Conservation (phyloP, 345 rosid genomes). For the Bruguiera gymnorhiza region DNA sequence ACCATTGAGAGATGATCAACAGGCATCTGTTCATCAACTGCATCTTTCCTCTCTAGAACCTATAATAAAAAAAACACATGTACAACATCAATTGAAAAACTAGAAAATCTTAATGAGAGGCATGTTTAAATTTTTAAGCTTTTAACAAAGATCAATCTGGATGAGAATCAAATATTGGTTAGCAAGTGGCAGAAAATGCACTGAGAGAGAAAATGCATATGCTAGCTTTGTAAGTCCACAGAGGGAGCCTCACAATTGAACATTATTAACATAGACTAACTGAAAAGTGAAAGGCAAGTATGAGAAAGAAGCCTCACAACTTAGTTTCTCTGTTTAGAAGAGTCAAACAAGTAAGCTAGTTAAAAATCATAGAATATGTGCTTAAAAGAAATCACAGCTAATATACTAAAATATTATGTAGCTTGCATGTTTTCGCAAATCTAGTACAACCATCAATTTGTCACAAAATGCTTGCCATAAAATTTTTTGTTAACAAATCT, state of each 20-base stretch:
- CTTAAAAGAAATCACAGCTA: too few species aligned
- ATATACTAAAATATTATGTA: too few species aligned
- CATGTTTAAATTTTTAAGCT: too few species aligned
- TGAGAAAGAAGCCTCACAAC: constrained; percentile 11
- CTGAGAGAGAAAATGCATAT: neutral
- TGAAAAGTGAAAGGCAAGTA: constrained; percentile 7
- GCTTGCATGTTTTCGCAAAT: too few species aligned
- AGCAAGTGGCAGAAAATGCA: neutral
- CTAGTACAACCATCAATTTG: too few species aligned
- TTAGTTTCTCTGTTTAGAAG: neutral
- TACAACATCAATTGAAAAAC: constrained; percentile 4
- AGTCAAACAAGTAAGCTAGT: too few species aligned
- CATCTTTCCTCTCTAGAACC: constrained; percentile 67
- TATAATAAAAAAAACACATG: constrained; percentile 29
- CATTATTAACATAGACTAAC: too few species aligned
- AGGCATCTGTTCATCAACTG: constrained; percentile 39
- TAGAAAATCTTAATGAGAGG: neutral
- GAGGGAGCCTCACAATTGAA: neutral
- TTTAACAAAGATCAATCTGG: too few species aligned
- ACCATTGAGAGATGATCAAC: constrained; percentile 71
- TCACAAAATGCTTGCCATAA: too few species aligned
- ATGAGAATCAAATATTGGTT: neutral
- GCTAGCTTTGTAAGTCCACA: constrained; percentile 1
- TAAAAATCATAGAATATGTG: too few species aligned
- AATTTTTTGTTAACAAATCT: too few species aligned